Percentiles rank a stretch among this genome's conserved stretches.
Evolutionary conservation across 345 rosid genomes (phyloP).

Genomic region (Populus alba): DNA sequence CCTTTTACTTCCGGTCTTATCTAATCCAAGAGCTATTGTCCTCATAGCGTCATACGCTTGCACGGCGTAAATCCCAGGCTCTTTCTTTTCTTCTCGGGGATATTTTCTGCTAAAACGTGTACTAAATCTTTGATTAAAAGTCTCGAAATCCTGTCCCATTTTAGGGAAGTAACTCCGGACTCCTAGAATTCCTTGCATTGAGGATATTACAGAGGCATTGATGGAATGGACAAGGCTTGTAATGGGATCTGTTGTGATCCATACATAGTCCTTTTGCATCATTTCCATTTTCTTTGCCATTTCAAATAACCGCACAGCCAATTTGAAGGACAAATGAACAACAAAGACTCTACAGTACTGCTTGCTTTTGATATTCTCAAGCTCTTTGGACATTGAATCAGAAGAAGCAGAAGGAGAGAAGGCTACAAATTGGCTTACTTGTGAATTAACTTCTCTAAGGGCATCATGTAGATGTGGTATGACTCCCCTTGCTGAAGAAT

Average conservation of each 20-base stretch:
- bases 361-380: conserved; percentile 1
- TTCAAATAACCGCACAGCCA: conserved; percentile 17
- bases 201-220: conserved; percentile 8
- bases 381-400: conserved; percentile 1
- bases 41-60: conserved; percentile 23
- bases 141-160: background rate
- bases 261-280: conserved; percentile 34
- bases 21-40: conserved; percentile 13
- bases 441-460: conserved; percentile 4
- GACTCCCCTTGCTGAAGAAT: conserved; percentile 7
- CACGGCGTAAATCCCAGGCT: conserved; percentile 22
- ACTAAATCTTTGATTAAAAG: conserved; percentile 13
- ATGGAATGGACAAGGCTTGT: conserved; percentile 20
- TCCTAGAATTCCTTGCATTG: conserved; percentile 33
- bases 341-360: conserved; percentile 30
- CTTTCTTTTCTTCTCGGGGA: conserved; percentile 15
- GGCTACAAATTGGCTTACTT: conserved; percentile 9
- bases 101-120: conserved; percentile 4
- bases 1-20: background rate
- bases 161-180: conserved; percentile 15
- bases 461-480: conserved; percentile 13
- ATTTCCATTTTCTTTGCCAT: conserved; percentile 23
- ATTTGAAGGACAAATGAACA: conserved; percentile 18
- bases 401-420: conserved; percentile 11
- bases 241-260: conserved; percentile 33